Evolutionary conservation across 306 rosid genomes (phyloP), one percentile per base, ranked within the genome.

Genomic region (Castanea sativa): DNA sequence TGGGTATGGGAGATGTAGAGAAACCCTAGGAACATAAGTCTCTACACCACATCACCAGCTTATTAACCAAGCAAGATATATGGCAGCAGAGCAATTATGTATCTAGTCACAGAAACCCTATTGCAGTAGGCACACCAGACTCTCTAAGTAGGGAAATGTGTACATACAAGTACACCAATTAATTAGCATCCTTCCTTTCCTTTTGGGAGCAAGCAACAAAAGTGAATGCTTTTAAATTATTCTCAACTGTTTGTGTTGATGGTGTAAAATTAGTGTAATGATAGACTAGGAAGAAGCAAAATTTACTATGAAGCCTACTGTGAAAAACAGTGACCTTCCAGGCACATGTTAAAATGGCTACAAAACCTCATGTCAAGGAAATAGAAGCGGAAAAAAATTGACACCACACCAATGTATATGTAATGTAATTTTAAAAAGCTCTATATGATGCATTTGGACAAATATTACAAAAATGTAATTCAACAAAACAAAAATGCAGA

Each of bases 1-100:
- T 84, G 90, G 87, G 32, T 74, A 85, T 84, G 87, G 86, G 86
- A 85, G 72, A 73, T 82, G 86, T 5, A 71, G 79, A 78, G 85
- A 73, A 84, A 82, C 73, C 43, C 45, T 8, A 41, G 43, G 2
- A 27, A 69, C 58, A 78, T 76, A 41, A 41, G 45, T 60, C 78
- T 74, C 85, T 60, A 80, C 85, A 81, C 75, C 76, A 85, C 79
- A 84, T 80, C 80, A 56, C 90, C 86, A 71, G 86, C 88, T 23
- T 52, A 49, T 27, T 43, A 18, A 65, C 19, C 11, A 55, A 21
- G 0, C 11, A 38, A 2, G 41, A 73, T 57, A 87, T 81, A 75
- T 63, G 49, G 78, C 25, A 29, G 16, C 13, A 71, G 23, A 21
- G 11, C n/a, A 55, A 68, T 49, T 58, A 41, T 87, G 67, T 84